phyloP scores from a whole-genome alignment of 768 basidiomycete species.

The Tephrocybe sp. region DNA sequence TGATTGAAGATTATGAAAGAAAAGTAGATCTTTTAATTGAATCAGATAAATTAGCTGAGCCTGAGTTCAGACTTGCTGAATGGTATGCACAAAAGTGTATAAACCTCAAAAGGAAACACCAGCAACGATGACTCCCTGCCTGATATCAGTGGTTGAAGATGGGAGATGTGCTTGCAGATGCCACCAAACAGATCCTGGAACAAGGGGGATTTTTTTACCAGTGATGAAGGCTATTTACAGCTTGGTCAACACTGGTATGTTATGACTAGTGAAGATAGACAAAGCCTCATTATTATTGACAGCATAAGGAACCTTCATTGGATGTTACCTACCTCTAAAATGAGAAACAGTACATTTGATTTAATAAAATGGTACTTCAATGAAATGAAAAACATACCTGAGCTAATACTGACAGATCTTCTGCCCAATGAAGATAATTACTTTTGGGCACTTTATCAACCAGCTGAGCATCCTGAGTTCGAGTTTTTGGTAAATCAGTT shows the following conservation, averaged over 20 bases:
- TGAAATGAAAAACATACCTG: no score
- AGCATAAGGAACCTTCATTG: not conserved
- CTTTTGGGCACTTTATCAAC: not conserved
- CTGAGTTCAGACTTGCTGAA: no score
- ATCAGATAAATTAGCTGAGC: no score
- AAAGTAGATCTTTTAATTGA: not conserved
- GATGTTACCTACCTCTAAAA: not conserved
- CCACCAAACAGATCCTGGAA: not conserved
- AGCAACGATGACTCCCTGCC: not conserved
- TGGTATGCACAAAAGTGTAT: not conserved
- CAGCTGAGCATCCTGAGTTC: not conserved
- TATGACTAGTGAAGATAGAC: not conserved
- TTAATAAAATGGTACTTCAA: no score
- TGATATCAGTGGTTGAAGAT: not conserved
- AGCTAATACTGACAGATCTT: not conserved
- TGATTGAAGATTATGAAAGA: not conserved
- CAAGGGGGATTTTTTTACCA: not conserved
- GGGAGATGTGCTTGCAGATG: not conserved
- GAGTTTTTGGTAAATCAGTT: not conserved
- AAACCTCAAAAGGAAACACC: not conserved
- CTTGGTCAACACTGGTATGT: not conserved
- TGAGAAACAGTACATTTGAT: not conserved
- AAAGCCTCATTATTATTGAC: not conserved
- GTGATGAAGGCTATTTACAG: constrained; percentile 1
- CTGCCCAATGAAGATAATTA: constrained; percentile 6